These are phyloP conservation scores for Terana coerulea DNA, from an alignment of 768 basidiomycete species.

Conservation along the genomic window DNA sequence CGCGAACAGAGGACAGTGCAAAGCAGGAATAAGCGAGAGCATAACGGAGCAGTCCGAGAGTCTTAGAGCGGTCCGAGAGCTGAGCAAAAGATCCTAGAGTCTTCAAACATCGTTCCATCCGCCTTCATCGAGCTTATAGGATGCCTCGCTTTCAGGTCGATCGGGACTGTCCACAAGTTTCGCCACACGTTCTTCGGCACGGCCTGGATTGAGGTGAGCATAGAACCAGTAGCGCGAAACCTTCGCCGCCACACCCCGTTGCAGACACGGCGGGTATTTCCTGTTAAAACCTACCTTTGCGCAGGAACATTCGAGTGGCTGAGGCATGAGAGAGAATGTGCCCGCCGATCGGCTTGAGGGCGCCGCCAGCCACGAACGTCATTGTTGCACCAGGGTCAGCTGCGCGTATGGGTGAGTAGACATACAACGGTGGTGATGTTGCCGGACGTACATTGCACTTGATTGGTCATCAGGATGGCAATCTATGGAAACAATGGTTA, in stretches of 20 bases:
- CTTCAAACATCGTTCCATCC: slow-evolving; percentile 76
- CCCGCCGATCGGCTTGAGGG: slow-evolving; percentile 87
- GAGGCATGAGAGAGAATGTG: slow-evolving; percentile 87
- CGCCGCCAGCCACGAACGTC: slow-evolving; percentile 93
- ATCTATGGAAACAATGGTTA: slow-evolving; percentile 42
- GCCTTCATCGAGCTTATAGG: slow-evolving; percentile 88
- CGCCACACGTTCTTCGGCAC: slow-evolving; percentile 87
- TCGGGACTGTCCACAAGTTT: slow-evolving; percentile 90
- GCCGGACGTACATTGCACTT: slow-evolving; percentile 75
- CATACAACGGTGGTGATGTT: neutral
- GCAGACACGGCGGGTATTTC: neutral
- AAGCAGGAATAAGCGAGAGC: neutral
- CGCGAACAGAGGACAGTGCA: neutral
- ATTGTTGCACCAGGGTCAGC: slow-evolving; percentile 94
- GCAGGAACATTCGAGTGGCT: slow-evolving; percentile 80
- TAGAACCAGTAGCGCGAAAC: neutral
- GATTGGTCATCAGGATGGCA: slow-evolving; percentile 85
- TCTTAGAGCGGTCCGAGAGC: too few species aligned
- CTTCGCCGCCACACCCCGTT: neutral
- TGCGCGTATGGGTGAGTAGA: slow-evolving; percentile 25
- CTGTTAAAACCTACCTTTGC: slow-evolving; percentile 60
- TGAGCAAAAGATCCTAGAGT: neutral
- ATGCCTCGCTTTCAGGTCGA: slow-evolving; percentile 85
- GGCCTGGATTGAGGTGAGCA: slow-evolving; percentile 44
- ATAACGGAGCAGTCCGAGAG: neutral